Evolutionary conservation across 148 eudicot species (phyloP).

Genomic region (Rhododendron mucronatum): DNA sequence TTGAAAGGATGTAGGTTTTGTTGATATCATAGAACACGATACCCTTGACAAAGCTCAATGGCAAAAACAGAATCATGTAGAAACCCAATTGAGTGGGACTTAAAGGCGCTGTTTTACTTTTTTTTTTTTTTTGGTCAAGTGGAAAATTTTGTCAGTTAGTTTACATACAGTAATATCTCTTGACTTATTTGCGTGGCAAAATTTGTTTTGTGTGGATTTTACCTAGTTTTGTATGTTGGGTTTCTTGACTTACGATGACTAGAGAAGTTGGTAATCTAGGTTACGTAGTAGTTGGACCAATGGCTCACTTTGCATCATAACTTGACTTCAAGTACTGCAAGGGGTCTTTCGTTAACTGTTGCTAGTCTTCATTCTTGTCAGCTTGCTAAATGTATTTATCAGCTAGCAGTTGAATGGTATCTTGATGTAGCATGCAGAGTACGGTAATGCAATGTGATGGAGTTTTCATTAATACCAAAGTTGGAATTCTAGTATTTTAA

Average conservation of each 20-base stretch:
- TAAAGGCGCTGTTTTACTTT: not conserved
- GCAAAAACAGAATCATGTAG: not conserved
- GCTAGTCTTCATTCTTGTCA: not conserved
- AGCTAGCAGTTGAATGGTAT: not conserved
- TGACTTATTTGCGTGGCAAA: not conserved
- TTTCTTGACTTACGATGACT: not conserved
- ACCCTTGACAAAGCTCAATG: not conserved
- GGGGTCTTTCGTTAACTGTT: not conserved
- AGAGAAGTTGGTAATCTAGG: not conserved
- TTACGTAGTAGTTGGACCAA: not conserved
- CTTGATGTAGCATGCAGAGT: not conserved
- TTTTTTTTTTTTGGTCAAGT: too few species aligned
- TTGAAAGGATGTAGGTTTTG: not conserved
- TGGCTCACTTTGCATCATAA: constrained; percentile 4
- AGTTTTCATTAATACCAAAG: not conserved
- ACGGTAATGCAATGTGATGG: not conserved
- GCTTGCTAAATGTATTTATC: not conserved
- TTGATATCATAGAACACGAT: not conserved
- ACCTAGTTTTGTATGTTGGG: not conserved
- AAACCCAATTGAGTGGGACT: not conserved
- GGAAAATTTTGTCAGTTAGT: not conserved
- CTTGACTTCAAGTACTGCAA: not conserved
- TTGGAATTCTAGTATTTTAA: not conserved
- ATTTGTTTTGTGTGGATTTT: constrained; percentile 6
- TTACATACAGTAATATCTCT: not conserved